These are phyloP conservation scores for Talaromyces piceae DNA, from an alignment of 2,329 filamentous ascomycete species.

Conservation along the genomic window DNA sequence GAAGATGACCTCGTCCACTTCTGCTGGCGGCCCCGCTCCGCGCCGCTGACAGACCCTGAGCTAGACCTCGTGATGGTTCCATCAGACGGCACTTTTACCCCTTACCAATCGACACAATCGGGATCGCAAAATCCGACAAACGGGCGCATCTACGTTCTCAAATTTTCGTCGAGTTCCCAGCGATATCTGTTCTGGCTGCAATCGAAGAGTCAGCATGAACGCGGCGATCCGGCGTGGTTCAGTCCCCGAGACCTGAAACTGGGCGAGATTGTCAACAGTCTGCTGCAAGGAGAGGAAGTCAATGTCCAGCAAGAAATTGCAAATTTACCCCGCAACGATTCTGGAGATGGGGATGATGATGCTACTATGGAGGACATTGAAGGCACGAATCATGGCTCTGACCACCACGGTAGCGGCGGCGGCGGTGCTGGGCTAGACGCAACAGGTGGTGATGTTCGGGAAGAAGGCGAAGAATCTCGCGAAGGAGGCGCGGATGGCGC, in stretches of 20 bases:
- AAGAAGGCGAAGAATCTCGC: slow-evolving; percentile 80
- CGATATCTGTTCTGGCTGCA: slow-evolving; percentile 95
- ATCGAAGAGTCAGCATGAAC: slow-evolving; percentile 69
- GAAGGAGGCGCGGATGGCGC: slow-evolving; percentile 94
- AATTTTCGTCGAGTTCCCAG: slow-evolving; percentile 87
- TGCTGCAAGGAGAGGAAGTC: slow-evolving; percentile 84
- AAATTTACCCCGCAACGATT: slow-evolving; percentile 46
- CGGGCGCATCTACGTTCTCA: slow-evolving; percentile 86
- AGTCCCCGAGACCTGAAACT: slow-evolving; percentile 80
- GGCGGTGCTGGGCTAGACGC: slow-evolving; percentile 80
- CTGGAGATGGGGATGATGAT: slow-evolving; percentile 57
- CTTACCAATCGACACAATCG: slow-evolving; percentile 63
- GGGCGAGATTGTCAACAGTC: slow-evolving; percentile 73
- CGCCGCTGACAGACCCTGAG: slow-evolving; percentile 63
- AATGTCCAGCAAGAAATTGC: slow-evolving; percentile 68
- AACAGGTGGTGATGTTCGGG: slow-evolving; percentile 82
- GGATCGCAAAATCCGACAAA: no score
- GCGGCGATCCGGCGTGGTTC: slow-evolving; percentile 67
- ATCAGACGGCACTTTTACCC: slow-evolving; percentile 75
- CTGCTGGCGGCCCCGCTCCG: slow-evolving; percentile 83
- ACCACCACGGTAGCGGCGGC: slow-evolving; percentile 55
- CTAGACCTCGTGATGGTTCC: slow-evolving; percentile 93
- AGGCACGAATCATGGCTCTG: slow-evolving; percentile 50
- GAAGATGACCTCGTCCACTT: slow-evolving; percentile 96
- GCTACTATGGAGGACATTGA: slow-evolving; percentile 76